Evolutionary conservation across 352 stramenopile species (phyloP), one percentile per base, ranked within the genome.

Genomic region (Globisporangium acanthophoron): DNA sequence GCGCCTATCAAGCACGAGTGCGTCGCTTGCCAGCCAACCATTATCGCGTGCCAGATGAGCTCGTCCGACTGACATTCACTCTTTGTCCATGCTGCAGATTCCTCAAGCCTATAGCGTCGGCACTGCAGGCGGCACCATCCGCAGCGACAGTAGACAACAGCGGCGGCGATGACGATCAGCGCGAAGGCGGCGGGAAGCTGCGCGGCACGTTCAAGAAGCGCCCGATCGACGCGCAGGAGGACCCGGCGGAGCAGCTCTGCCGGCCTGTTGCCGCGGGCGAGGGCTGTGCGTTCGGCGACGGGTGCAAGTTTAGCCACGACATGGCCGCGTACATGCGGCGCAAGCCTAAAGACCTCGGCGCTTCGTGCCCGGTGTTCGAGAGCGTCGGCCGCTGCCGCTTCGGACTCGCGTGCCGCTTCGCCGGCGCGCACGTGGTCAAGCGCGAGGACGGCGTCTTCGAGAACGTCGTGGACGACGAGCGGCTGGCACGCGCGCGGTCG

Each of bases 341-440:
- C 62, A 92, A 93, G 59, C 69, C 74, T 11, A 92, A 93, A 58
- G 88, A 96, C 56, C 60, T 96, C 33, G 86, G 71, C 35, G 73
- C 75, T 15, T 51, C 48, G 48, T 98, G 90, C 62, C 87, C 87
- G 4, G 70, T 93, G 50, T 97, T 91, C 65, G 72, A 82, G 21
- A 76, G 66, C 13, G 70, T 88, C 16, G 91, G 92, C 20, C 94
- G 90, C 68, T 99, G 96, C 60, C 76, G 85, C 24, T 97, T 96
- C 61, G 96, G 96, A 5, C 69, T 97, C 41, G 94, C 84, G 43
- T 99, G 96, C 66, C 83, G 93, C 46, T 94, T 98, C 49, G 94
- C 90, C 3, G 71, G 73, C 29, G 76, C 71, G 29, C 94, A 99
- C 64, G 79, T 96, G 43, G 78, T 49, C 20, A 57, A 90, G 60